Percentiles rank a stretch among this genome's conserved stretches.
These are phyloP conservation scores for Vigna reflexopilosa DNA, from an alignment of 306 rosid genomes.

Conservation along the genomic window DNA sequence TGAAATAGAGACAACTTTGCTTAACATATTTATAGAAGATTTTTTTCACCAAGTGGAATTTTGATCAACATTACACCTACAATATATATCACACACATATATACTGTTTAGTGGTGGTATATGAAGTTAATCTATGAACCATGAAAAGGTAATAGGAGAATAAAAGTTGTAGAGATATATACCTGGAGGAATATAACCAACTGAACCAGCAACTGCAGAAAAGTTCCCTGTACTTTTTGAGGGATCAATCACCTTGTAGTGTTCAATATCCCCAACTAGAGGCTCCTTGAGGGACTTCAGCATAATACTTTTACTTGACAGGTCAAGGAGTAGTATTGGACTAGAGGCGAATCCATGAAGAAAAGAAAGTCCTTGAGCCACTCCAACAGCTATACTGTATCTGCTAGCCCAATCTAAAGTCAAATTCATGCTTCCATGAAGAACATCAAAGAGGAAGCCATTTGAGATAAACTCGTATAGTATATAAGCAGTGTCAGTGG, in stretches of 20 bases:
- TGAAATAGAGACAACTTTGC: constrained; percentile 12
- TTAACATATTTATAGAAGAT: neutral
- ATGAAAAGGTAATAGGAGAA: constrained; percentile 14
- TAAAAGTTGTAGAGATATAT: constrained; percentile 35
- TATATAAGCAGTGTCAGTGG: constrained; percentile 70
- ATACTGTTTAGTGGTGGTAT: neutral
- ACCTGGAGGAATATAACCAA: constrained; percentile 99
- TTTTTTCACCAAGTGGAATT: neutral
- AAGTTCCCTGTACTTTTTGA: constrained; percentile 86
- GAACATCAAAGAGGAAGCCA: constrained; percentile 77
- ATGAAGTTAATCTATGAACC: constrained; percentile 1
- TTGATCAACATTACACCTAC: neutral
- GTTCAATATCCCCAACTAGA: constrained; percentile 90
- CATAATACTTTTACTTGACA: constrained; percentile 79
- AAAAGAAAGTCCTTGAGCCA: constrained; percentile 90
- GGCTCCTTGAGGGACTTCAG: constrained; percentile 95
- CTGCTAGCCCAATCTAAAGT: constrained; percentile 88
- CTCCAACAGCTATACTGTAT: constrained; percentile 88
- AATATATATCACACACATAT: neutral
- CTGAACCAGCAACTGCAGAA: constrained; percentile 89
- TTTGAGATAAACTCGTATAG: constrained; percentile 73
- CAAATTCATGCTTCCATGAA: constrained; percentile 62
- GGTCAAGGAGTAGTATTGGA: constrained; percentile 85
- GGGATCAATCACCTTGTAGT: constrained; percentile 83
- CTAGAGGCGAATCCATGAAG: constrained; percentile 78